Base-by-base conservation (phyloP, 2,329 filamentous ascomycete genomes). In the Pseudogymnoascus sp. region DNA sequence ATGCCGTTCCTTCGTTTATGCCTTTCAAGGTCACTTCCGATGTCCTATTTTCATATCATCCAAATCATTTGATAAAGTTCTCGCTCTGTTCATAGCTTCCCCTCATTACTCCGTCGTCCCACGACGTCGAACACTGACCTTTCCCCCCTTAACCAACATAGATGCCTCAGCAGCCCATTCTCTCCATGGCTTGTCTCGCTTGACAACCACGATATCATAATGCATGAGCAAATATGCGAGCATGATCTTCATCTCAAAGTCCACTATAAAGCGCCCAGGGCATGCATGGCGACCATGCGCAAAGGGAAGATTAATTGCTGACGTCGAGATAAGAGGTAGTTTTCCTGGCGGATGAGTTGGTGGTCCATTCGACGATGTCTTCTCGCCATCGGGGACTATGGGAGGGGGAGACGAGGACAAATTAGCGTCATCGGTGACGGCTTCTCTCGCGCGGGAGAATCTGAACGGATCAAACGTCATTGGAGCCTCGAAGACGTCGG, bases 211-310 rank as follows among this genome's bases (percentile, higher is more conserved):
- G 29, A 72, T 64, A 47, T 71, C 67, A 41, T 69, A 69, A 41
- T 65, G 59, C 60, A 59, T 33, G 17, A 69, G 21, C 1, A 69
- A 11, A 40, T 60, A 60, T 3, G 62, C 57, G n/a, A 69, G 11
- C 13, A 69, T 37, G 44, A 69, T 62, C 67, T 71, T 69, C 8
- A 70, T 62, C 59, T 67, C 62, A 17, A 67, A 66, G 15, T 64
- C 65, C n/a, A 68, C 64, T 60, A 70, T 63, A 54, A 68, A 71
- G 7, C 69, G 62, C 0, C 69, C 69, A 2, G 69, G 69, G 24
- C 71, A 73, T 24, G 70, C 67, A 63, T 71, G 68, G 17, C 60
- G 63, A 29, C 70, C 71, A 50, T 71, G 65, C 0, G 70, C 71
- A 41, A 71, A 73, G n/a, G 62, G 64, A 64, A 69, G 64, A 31